phyloP scores from a whole-genome alignment of 768 basidiomycete species.

The Suillus spraguei region DNA sequence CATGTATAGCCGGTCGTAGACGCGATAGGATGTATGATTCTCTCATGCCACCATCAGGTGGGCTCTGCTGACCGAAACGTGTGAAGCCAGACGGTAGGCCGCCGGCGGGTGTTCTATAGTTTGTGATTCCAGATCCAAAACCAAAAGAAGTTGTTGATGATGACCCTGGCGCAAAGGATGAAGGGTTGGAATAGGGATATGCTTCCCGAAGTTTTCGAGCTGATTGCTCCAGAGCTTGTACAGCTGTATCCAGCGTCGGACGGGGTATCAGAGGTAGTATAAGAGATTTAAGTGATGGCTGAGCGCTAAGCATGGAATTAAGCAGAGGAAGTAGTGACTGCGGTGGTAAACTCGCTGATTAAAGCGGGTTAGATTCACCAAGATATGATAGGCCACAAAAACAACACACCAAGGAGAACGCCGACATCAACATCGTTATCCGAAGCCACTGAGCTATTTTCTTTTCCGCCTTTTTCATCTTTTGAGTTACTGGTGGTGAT shows the following conservation, averaged over 20 bases:
- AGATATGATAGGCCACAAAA: constrained; percentile 9
- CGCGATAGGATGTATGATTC: constrained; percentile 79
- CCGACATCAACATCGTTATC: constrained; percentile 69
- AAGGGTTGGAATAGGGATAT: constrained; percentile 73
- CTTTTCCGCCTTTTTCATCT: constrained; percentile 48
- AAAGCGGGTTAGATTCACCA: constrained; percentile 17
- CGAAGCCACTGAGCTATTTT: constrained; percentile 42
- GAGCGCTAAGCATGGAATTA: constrained; percentile 62
- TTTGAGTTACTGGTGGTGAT: constrained; percentile 34
- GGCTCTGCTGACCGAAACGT: constrained; percentile 30
- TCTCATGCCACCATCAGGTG: constrained; percentile 63
- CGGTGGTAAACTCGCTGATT: constrained; percentile 73
- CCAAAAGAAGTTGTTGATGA: constrained; percentile 37
- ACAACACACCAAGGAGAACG: constrained; percentile 68
- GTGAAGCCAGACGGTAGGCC: constrained; percentile 35
- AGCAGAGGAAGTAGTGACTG: constrained; percentile 77
- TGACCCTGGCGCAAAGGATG: constrained; percentile 31
- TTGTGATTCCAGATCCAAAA: constrained; percentile 28
- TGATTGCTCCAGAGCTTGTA: constrained; percentile 66
- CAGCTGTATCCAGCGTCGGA: constrained; percentile 77
- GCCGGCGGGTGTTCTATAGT: constrained; percentile 20
- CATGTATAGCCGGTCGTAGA: constrained; percentile 71
- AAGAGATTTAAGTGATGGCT: constrained; percentile 71
- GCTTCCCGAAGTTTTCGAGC: constrained; percentile 78
- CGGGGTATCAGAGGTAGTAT: constrained; percentile 81